Conservation (phyloP, 441 rosid species). For the Corymbia citriodora region DNA sequence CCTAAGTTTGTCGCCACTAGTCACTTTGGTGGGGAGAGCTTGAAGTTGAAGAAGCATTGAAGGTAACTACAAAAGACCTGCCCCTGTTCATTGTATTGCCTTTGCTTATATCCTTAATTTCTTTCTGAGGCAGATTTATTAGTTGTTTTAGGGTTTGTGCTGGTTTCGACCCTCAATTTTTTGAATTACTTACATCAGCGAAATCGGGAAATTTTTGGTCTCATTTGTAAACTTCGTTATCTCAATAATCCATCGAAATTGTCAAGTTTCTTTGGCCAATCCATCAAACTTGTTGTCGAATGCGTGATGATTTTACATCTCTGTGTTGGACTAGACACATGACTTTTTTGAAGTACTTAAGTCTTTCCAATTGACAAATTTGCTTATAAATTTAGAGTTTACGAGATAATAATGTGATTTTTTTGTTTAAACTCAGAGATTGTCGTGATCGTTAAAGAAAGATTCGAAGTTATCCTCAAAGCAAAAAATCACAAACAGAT, state of each 20-base stretch:
- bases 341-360: background rate
- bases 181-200: background rate
- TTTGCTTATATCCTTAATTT: background rate
- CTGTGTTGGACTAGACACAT: background rate
- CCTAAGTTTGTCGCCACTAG: background rate
- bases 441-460: background rate
- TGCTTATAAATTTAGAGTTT: background rate
- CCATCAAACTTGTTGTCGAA: background rate
- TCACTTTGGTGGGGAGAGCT: background rate
- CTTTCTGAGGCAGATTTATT: background rate
- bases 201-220: background rate
- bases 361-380: background rate
- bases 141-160: background rate
- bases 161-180: background rate
- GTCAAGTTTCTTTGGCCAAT: background rate
- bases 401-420: background rate
- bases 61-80: background rate
- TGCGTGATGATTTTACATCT: background rate
- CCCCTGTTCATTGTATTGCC: background rate
- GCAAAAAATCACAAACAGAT: background rate
- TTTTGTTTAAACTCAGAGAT: background rate
- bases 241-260: background rate
- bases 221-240: background rate
- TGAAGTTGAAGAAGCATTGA: background rate
- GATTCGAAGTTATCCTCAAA: background rate